Evolutionary conservation across 2,329 filamentous ascomycete species (phyloP).

Genomic region (Sclerotinia minor): DNA sequence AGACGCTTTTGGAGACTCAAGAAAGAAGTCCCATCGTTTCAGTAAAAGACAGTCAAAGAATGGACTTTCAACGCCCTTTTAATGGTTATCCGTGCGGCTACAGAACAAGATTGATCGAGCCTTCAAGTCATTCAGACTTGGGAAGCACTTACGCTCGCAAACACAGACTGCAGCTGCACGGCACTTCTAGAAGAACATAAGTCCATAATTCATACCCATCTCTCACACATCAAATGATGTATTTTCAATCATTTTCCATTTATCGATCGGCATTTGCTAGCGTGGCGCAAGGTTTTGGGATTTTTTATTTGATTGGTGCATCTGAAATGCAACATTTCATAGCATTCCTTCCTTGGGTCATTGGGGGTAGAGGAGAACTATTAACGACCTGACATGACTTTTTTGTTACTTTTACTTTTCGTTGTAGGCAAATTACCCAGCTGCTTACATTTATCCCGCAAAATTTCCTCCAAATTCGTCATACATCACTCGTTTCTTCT

Average conservation of each 20-base stretch:
- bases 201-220: background rate
- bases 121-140: background rate
- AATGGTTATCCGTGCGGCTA: slow-evolving; percentile 1
- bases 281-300: slow-evolving; percentile 19
- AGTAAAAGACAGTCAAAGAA: slow-evolving; percentile 94
- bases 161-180: background rate
- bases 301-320: slow-evolving; percentile 20
- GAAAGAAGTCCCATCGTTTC: slow-evolving; percentile 66
- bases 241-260: slow-evolving; percentile 16
- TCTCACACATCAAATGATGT: slow-evolving; percentile 28
- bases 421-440: background rate
- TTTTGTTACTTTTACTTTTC: slow-evolving; percentile 8
- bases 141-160: background rate
- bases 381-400: slow-evolving; percentile 18
- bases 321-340: slow-evolving; percentile 17
- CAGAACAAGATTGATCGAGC: background rate
- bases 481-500: background rate
- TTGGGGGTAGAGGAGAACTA: slow-evolving; percentile 3
- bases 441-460: background rate
- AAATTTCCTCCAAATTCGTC: background rate
- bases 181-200: background rate
- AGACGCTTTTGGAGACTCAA: slow-evolving; percentile 41
- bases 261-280: slow-evolving; percentile 24
- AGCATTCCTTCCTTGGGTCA: slow-evolving; percentile 5
- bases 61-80: slow-evolving; percentile 73